Evolutionary conservation across 768 basidiomycete species (phyloP).

Genomic region (Amanita inopinata): DNA sequence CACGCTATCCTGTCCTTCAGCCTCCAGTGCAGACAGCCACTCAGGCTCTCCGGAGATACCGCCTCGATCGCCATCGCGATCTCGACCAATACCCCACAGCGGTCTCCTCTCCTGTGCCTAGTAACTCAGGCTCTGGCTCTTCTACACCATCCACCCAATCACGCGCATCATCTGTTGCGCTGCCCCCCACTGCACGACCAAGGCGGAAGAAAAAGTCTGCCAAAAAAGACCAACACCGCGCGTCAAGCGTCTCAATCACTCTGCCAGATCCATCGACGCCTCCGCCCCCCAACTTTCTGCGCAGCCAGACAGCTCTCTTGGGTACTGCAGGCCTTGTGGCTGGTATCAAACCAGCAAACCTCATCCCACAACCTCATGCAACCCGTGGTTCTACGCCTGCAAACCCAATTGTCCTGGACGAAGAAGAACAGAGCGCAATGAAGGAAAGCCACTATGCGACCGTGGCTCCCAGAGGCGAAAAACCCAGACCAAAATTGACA

Average conservation of each 20-base stretch:
- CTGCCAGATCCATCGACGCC: conserved; percentile 56
- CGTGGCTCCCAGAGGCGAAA: background rate
- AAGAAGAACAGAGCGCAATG: conserved; percentile 30
- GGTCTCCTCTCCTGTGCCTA: conserved; percentile 5
- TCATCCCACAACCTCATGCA: conserved; percentile 26
- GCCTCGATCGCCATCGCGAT: background rate
- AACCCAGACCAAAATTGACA: conserved; percentile 10
- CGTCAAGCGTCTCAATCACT: conserved; percentile 43
- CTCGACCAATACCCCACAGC: conserved; percentile 7
- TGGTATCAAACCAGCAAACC: conserved; percentile 48
- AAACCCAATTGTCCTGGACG: conserved; percentile 68
- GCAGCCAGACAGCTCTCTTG: conserved; percentile 62
- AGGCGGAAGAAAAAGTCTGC: conserved; percentile 29
- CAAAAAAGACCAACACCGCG: conserved; percentile 36
- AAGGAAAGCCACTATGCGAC: background rate
- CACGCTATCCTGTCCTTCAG: conserved; percentile 29
- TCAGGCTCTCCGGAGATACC: conserved; percentile 4
- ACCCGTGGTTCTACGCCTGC: conserved; percentile 41
- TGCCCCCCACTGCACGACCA: conserved; percentile 13
- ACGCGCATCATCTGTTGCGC: conserved; percentile 14
- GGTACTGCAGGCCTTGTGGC: conserved; percentile 66
- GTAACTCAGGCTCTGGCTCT: conserved; percentile 9
- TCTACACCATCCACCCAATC: conserved; percentile 12
- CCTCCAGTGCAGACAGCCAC: conserved; percentile 12
- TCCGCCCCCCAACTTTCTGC: conserved; percentile 57